Conservation (phyloP, 2,329 filamentous ascomycete species). For the Aspergillus pseudoviridinutans region DNA sequence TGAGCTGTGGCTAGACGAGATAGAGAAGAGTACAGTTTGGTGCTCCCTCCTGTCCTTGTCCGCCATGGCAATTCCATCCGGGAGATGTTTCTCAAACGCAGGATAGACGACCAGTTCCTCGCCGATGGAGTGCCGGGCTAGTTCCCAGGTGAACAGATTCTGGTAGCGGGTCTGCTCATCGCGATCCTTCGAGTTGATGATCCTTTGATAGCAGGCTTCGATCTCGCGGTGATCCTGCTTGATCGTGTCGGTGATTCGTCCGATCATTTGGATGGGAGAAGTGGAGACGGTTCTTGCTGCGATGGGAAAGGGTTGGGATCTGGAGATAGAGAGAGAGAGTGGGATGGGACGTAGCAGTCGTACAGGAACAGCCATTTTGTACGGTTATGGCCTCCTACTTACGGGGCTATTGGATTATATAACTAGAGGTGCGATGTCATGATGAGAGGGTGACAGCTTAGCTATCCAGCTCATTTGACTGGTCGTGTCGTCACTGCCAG, state of each 20-base stretch:
- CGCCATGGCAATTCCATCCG: conserved; percentile 42
- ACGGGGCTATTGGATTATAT: not conserved
- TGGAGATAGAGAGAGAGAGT: not conserved
- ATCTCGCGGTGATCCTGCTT: conserved; percentile 39
- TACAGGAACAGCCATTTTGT: not conserved
- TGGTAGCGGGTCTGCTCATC: conserved; percentile 43
- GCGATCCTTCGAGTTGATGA: conserved; percentile 36
- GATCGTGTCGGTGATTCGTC: conserved; percentile 32
- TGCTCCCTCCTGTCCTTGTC: conserved; percentile 48
- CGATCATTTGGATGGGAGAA: not conserved
- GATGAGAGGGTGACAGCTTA: not conserved
- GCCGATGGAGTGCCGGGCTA: conserved; percentile 47
- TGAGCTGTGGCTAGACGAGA: no score
- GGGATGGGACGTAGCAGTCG: not conserved
- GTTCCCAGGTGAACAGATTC: conserved; percentile 51
- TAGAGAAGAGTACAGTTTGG: conserved; percentile 31
- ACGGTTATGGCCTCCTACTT: not conserved
- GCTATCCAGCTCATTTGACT: not conserved
- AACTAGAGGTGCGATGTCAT: not conserved
- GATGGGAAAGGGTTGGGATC: not conserved
- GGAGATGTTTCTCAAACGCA: conserved; percentile 47
- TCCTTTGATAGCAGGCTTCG: conserved; percentile 39
- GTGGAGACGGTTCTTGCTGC: not conserved
- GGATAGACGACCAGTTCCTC: conserved; percentile 53
- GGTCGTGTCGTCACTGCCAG: not conserved